Evolutionary conservation across 495 filamentous ascomycete genomes (phyloP).

Genomic region (Trichoderma reesei): DNA sequence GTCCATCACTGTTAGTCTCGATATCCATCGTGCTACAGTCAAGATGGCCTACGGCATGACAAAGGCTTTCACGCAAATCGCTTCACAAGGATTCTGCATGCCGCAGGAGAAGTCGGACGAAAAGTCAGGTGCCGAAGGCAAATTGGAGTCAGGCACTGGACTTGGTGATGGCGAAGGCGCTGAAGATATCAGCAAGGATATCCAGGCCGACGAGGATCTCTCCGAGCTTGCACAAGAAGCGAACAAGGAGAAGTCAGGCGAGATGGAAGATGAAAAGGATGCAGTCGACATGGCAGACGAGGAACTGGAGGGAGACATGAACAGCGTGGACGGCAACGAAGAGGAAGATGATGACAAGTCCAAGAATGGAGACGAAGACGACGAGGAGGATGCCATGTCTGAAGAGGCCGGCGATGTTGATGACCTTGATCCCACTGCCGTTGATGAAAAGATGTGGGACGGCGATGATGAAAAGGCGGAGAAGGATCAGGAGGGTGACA

Average conservation of each 20-base stretch:
- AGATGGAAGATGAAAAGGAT: conserved; percentile 71
- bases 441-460: conserved; percentile 99
- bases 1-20: conserved; percentile 40
- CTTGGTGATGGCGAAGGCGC: conserved; percentile 92
- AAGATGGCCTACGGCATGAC: conserved; percentile 65
- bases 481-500: conserved; percentile 73
- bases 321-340: conserved; percentile 51
- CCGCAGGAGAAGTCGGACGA: conserved; percentile 66
- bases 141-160: conserved; percentile 86
- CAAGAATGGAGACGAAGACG: conserved; percentile 38
- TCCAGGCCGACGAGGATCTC: conserved; percentile 86
- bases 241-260: conserved; percentile 56
- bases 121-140: conserved; percentile 54
- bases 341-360: conserved; percentile 45
- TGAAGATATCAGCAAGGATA: conserved; percentile 95
- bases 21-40: conserved; percentile 57
- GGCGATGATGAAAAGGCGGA: conserved; percentile 62
- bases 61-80: conserved; percentile 64
- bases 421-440: conserved; percentile 73
- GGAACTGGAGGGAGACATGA: conserved; percentile 72
- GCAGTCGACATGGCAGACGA: conserved; percentile 93
- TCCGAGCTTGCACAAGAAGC: conserved; percentile 81
- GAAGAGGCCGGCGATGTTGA: conserved; percentile 85
- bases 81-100: conserved; percentile 80
- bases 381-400: conserved; percentile 62